These are phyloP conservation scores for Amyloporia xantha DNA, from an alignment of 768 basidiomycete species.

Conservation along the genomic window DNA sequence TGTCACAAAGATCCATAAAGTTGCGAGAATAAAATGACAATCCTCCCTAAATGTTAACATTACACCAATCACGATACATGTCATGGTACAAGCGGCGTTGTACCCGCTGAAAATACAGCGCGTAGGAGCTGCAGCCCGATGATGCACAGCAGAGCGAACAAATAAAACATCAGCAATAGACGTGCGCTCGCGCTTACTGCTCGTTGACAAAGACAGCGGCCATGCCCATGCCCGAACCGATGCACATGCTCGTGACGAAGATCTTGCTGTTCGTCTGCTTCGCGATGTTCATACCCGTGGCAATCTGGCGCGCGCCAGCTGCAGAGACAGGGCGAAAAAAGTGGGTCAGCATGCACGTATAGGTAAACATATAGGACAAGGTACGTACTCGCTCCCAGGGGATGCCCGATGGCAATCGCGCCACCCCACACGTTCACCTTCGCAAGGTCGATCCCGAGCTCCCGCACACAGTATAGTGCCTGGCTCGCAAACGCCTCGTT, in stretches of 20 bases:
- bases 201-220: conserved; percentile 82
- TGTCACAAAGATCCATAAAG: too few species aligned
- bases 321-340: neutral
- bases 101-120: too few species aligned
- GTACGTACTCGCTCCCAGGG: conserved; percentile 73
- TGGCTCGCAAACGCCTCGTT: conserved; percentile 89
- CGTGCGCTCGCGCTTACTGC: too few species aligned
- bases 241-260: conserved; percentile 89
- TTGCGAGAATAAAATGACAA: too few species aligned
- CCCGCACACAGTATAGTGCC: conserved; percentile 66
- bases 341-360: neutral
- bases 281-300: conserved; percentile 75
- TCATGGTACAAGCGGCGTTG: too few species aligned
- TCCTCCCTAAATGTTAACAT: too few species aligned
- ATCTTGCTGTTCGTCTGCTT: conserved; percentile 71
- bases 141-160: too few species aligned
- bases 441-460: conserved; percentile 60
- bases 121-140: too few species aligned
- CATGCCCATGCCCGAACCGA: conserved; percentile 89
- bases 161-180: too few species aligned
- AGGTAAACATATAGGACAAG: conserved; percentile 1
- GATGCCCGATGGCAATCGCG: conserved; percentile 86
- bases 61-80: too few species aligned
- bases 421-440: conserved; percentile 88
- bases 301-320: conserved; percentile 85